Conservation (phyloP, 768 basidiomycete genomes). For the Termitomyces sp. region DNA sequence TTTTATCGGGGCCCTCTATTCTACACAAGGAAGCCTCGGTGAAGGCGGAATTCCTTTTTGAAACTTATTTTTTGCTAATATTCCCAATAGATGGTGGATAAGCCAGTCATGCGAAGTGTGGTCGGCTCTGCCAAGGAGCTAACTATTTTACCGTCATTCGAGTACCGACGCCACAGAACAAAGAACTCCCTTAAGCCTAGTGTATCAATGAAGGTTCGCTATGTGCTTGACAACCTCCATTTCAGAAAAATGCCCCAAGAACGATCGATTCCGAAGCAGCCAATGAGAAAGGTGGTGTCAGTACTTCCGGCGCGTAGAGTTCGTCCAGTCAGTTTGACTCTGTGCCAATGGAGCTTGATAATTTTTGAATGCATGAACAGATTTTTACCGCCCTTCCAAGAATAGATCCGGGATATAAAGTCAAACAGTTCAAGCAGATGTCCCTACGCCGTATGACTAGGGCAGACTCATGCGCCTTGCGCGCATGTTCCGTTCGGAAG, state of each 20-base stretch:
- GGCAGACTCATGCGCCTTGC: constrained; percentile 11
- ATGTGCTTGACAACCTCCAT: not conserved
- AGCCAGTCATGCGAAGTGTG: not conserved
- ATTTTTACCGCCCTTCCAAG: constrained; percentile 10
- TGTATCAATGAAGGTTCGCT: not conserved
- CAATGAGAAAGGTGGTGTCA: not conserved
- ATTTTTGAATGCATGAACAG: not conserved
- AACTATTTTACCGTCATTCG: not conserved
- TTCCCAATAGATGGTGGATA: not conserved
- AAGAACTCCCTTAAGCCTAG: not conserved
- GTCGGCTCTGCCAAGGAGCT: not conserved
- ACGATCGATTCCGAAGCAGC: not conserved
- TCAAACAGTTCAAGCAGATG: not conserved
- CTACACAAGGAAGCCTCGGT: not conserved
- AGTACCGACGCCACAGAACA: not conserved
- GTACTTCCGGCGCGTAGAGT: not conserved
- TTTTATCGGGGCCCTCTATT: constrained; percentile 9
- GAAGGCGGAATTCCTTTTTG: not conserved
- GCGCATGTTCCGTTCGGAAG: constrained; percentile 10
- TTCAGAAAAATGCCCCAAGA: not conserved
- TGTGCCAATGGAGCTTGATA: not conserved
- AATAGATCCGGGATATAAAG: constrained; percentile 10
- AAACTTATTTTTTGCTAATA: not conserved
- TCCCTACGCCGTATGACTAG: constrained; percentile 16
- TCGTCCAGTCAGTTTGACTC: constrained; percentile 3